Base-by-base conservation (phyloP, 192 early-diverging fungal genomes). In the Coemansia erecta region DNA sequence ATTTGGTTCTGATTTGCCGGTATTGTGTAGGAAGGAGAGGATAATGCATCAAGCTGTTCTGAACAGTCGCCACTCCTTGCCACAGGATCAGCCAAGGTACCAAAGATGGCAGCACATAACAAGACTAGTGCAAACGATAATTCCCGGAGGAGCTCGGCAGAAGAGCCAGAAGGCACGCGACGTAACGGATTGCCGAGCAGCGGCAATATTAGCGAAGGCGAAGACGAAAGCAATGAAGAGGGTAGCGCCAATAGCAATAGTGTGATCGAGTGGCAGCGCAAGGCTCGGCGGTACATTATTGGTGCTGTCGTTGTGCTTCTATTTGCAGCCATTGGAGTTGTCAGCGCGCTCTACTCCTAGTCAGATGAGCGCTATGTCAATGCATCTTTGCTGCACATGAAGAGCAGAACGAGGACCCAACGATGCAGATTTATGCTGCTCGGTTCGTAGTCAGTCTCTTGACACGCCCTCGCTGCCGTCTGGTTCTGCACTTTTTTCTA, bases 41-140 rank as follows among this genome's bases (percentile, higher is more conserved):
- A 31, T 7, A 7, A 31, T 31, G 28, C 28, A 31, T 31, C 28
- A 31, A 31, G 28, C 28, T 31, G 28, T 31, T 54, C 61, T 13
- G 61, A 63, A 43, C 40, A 55, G 47, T 47, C 61, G 22, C 51
- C 51, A 17, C 61, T 63, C 10, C 61, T 63, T 10, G 52, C 23
- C 50, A 53, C 28, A 23, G 28, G 61, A 35, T 22, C 61, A 31
- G 23, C n/a, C 24, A 53, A 33, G 15, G 24, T 15, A 39, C 14
- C 19, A 60, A 52, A 51, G 26, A 9, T 37, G 59, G 26, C 26
- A 9, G 17, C 51, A 18, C 17, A 28, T 28, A 6, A 2, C 8
- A 28, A 37, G 9, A 10, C 49, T 26, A 28, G 31, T 18, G 33
- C 31, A 1, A 49, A 42, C 31, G 28, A 21, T 13, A 46, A 39